Evolutionary conservation across 305 asterid species (phyloP), one percentile per base, ranked within the genome.

Genomic region (Fraxinus platypoda): DNA sequence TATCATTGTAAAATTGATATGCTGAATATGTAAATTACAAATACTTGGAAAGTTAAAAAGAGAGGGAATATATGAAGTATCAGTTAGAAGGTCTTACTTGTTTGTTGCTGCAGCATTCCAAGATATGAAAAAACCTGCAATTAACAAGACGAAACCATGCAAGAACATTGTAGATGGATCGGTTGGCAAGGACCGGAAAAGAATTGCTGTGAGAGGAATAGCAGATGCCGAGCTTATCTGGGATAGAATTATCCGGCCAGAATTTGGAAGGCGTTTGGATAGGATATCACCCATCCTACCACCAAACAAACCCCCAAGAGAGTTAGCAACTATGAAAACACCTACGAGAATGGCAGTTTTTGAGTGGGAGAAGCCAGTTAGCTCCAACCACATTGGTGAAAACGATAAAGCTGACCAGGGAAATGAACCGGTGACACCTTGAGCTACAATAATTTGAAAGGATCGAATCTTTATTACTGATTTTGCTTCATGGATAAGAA

Each of bases 41-140:
- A 6, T 54, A 54, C 26, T n/a, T 19, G 12, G 66, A 54, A 19
- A n/a, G 66, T n/a, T 54, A 54, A n/a, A 54, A 54, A 6, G 12
- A 54, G 8, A 52, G 21, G 62, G 62, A 52, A 4, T 35, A 43
- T 26, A 52, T 38, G 33, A 64, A 72, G 35, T 76, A 21, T 57
- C 34, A 74, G 62, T 54, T 46, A 34, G 80, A 74, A 75, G 78
- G 30, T 78, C 86, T 84, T 90, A 93, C 97, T 90, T 93, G 91
- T 94, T 92, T 78, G 94, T 92, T n/a, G 97, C 97, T 5, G 97
- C 82, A 83, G 91, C 91, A 86, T 91, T 94, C 98, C 97, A 94
- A 62, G 98, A 91, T 77, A 94, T 92, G 89, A 33, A 91, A 74
- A 92, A 94, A 38, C 94, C 98, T 1, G 94, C 90, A 33, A 90